Conservation (phyloP, 768 basidiomycete species). For the Cytidiella melzeri region DNA sequence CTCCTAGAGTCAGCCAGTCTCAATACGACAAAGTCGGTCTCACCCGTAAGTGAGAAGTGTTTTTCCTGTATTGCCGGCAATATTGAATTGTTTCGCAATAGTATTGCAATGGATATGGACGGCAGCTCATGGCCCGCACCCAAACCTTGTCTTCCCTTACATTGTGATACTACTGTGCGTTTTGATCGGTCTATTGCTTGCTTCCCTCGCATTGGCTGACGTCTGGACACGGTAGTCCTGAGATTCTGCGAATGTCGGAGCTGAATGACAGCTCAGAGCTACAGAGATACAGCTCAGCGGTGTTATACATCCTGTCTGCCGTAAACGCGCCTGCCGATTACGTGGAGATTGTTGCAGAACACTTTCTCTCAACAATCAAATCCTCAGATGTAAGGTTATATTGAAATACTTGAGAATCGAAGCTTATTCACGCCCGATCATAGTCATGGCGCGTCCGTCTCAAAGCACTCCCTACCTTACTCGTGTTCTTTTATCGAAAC, state of each 20-base stretch:
- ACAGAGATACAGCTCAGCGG: slow-evolving; percentile 73
- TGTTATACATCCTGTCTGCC: slow-evolving; percentile 77
- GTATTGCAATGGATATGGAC: slow-evolving; percentile 79
- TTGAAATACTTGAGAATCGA: too few relatives aligned
- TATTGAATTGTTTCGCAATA: too few relatives aligned
- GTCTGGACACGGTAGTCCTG: slow-evolving; percentile 49
- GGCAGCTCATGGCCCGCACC: slow-evolving; percentile 68
- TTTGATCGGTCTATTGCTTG: too few relatives aligned
- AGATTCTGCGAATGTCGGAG: slow-evolving; percentile 86
- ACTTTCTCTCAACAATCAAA: slow-evolving; percentile 67
- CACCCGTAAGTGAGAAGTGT: slow-evolving; percentile 48
- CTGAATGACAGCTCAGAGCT: slow-evolving; percentile 81
- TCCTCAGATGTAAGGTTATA: slow-evolving; percentile 58
- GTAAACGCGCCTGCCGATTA: slow-evolving; percentile 68
- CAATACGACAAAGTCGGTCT: slow-evolving; percentile 86
- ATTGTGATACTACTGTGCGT: slow-evolving; percentile 69
- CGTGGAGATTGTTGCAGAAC: slow-evolving; percentile 51
- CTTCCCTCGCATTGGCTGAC: neutral
- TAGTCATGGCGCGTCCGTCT: slow-evolving; percentile 90
- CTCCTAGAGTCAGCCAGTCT: slow-evolving; percentile 82
- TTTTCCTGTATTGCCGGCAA: neutral
- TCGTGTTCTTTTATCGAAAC: slow-evolving; percentile 90
- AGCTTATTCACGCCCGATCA: neutral
- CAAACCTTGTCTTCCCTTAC: slow-evolving; percentile 72
- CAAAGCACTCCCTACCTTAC: slow-evolving; percentile 81